Evolutionary conservation across 176 grass and related monocot genomes (phyloP).

Genomic region (Pontederia paniculata): DNA sequence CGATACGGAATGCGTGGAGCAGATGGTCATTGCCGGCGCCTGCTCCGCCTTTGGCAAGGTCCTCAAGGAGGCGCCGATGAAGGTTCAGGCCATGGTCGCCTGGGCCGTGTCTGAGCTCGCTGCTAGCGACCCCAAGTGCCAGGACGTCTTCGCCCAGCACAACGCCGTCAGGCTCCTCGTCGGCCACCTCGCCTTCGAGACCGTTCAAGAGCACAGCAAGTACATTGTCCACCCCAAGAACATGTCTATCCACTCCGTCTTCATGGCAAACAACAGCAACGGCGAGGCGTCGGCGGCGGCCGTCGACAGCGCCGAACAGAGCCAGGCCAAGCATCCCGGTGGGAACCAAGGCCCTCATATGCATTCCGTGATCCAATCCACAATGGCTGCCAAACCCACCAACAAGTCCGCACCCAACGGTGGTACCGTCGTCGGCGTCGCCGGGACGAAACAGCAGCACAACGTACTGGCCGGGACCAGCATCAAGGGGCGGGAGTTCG

Average conservation of each 20-base stretch:
- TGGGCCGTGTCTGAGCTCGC: conserved; percentile 89
- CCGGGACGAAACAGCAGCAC: conserved; percentile 36
- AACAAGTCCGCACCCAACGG: conserved; percentile 10
- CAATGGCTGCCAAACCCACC: conserved; percentile 51
- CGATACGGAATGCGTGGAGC: conserved; percentile 74
- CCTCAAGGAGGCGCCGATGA: conserved; percentile 79
- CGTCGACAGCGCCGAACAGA: conserved; percentile 26
- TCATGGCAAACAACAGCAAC: conserved; percentile 66
- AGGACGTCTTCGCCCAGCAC: conserved; percentile 74
- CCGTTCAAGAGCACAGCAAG: conserved; percentile 91
- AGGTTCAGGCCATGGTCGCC: conserved; percentile 80
- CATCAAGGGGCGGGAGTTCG: conserved; percentile 56
- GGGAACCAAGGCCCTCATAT: conserved; percentile 35
- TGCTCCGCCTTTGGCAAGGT: conserved; percentile 75
- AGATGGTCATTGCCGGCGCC: conserved; percentile 61
- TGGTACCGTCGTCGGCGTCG: neutral
- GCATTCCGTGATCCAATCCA: conserved; percentile 55
- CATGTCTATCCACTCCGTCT: conserved; percentile 62
- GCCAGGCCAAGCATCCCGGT: conserved; percentile 17
- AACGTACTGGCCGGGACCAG: conserved; percentile 38
- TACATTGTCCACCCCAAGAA: conserved; percentile 54
- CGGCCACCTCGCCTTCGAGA: conserved; percentile 80
- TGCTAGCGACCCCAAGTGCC: conserved; percentile 54
- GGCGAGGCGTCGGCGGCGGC: conserved; percentile 9
- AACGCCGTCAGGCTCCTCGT: conserved; percentile 72